These are phyloP conservation scores for Tremella mesenterica DNA, from an alignment of 768 basidiomycete genomes.

Conservation along the genomic window DNA sequence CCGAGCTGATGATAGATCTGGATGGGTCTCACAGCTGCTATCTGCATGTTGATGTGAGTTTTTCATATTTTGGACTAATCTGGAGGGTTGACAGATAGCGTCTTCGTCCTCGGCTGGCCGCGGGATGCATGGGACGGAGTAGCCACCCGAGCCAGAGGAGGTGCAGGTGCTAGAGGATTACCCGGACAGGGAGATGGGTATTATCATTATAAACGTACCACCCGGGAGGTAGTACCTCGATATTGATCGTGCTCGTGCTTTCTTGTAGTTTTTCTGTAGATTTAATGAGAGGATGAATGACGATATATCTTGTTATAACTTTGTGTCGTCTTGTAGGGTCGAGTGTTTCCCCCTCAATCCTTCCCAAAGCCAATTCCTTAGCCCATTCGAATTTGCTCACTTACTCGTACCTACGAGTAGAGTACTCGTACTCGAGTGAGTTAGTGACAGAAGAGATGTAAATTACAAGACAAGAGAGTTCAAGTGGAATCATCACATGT, in stretches of 20 bases:
- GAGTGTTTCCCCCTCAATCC: no score
- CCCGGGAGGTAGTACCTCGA: conserved; percentile 39
- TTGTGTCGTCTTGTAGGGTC: no score
- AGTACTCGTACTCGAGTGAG: no score
- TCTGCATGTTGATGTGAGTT: conserved; percentile 37
- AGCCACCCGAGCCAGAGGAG: conserved; percentile 21
- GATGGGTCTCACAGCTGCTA: conserved; percentile 38
- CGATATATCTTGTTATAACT: no score
- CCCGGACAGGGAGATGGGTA: conserved; percentile 33
- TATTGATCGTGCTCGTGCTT: conserved; percentile 8
- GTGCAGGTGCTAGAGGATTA: conserved; percentile 19
- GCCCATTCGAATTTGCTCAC: no score
- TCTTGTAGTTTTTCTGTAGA: no score
- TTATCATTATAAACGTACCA: conserved; percentile 44
- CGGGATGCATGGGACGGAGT: conserved; percentile 36
- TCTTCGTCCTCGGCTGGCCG: conserved; percentile 38
- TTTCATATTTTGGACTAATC: not conserved
- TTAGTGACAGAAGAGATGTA: no score
- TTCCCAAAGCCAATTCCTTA: no score
- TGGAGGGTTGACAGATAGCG: conserved; percentile 9
- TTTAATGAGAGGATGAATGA: no score
- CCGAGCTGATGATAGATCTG: conserved; percentile 28
- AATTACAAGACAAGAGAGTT: no score
- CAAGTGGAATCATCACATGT: no score
- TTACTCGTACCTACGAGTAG: no score